Conservation (phyloP, 2,329 filamentous ascomycete genomes). For the Rhinocladiella mackenziei region DNA sequence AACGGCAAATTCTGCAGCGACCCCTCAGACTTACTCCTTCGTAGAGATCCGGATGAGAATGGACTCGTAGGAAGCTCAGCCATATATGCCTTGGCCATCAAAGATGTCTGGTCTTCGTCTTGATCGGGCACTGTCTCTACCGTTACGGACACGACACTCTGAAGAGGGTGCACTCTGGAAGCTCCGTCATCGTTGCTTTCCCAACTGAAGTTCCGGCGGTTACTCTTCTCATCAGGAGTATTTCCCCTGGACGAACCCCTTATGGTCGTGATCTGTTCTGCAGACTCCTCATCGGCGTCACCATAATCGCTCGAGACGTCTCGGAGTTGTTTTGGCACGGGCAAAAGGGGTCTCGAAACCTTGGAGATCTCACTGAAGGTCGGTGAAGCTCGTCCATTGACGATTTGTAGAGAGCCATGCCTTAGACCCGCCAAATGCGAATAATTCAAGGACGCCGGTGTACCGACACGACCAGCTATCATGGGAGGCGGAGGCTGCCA, state of each 20-base stretch:
- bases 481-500: conserved; percentile 22
- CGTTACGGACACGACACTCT: conserved; percentile 6
- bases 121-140: not conserved
- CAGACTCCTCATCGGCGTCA: conserved; percentile 20
- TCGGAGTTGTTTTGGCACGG: conserved; percentile 11
- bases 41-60: conserved; percentile 15
- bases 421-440: conserved; percentile 25
- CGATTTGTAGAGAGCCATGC: conserved; percentile 27
- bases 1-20: conserved; percentile 12
- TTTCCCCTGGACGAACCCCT: not conserved
- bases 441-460: conserved; percentile 27
- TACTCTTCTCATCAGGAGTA: not conserved
- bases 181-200: conserved; percentile 11
- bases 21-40: conserved; percentile 15
- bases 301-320: conserved; percentile 28
- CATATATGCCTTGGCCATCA: conserved; percentile 29
- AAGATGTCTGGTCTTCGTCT: conserved; percentile 14
- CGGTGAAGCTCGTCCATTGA: conserved; percentile 30
- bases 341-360: conserved; percentile 19
- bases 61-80: conserved; percentile 26
- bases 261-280: not conserved
- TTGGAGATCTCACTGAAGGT: conserved; percentile 28
- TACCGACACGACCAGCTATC: conserved; percentile 22
- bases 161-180: conserved; percentile 2
- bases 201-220: conserved; percentile 16